A percentile compares a stretch with the other conserved stretches of the same genome.
Conservation (phyloP, 257 asterid genomes). For the Scutellaria galericulata region DNA sequence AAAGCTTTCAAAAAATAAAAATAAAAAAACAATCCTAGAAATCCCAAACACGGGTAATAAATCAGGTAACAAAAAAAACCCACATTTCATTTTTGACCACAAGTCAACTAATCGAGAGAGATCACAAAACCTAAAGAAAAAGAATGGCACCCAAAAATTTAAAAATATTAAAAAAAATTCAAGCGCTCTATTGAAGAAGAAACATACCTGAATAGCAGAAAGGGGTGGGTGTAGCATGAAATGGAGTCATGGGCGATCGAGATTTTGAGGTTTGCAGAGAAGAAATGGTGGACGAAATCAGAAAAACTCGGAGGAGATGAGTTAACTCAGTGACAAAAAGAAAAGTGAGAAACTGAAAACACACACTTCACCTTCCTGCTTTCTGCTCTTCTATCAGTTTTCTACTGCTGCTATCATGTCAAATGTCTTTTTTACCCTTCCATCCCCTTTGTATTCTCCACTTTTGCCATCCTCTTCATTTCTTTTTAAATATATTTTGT, state of each 20-base stretch:
- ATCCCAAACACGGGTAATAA: slow-evolving; percentile 30
- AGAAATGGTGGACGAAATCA: slow-evolving; percentile 28
- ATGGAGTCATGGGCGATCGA: slow-evolving; percentile 40
- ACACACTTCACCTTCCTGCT: slow-evolving; percentile 60
- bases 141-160: no score
- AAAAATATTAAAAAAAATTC: neutral
- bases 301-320: slow-evolving; percentile 37
- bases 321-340: neutral
- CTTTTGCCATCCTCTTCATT: slow-evolving; percentile 11
- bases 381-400: slow-evolving; percentile 50
- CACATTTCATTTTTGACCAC: slow-evolving; percentile 39
- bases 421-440: slow-evolving; percentile 41
- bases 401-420: slow-evolving; percentile 36
- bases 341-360: slow-evolving; percentile 50
- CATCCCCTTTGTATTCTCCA: slow-evolving; percentile 16
- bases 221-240: slow-evolving; percentile 29
- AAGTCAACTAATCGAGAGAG: slow-evolving; percentile 30
- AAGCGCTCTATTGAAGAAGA: neutral
- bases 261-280: slow-evolving; percentile 28
- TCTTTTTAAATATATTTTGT: neutral
- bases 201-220: slow-evolving; percentile 45
- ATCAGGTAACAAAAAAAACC: slow-evolving; percentile 30
- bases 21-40: neutral
- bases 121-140: slow-evolving; percentile 35
- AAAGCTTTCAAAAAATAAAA: slow-evolving; percentile 20